Evolutionary conservation across 352 stramenopile species (phyloP).

Genomic region (Phytophthora crassamura): DNA sequence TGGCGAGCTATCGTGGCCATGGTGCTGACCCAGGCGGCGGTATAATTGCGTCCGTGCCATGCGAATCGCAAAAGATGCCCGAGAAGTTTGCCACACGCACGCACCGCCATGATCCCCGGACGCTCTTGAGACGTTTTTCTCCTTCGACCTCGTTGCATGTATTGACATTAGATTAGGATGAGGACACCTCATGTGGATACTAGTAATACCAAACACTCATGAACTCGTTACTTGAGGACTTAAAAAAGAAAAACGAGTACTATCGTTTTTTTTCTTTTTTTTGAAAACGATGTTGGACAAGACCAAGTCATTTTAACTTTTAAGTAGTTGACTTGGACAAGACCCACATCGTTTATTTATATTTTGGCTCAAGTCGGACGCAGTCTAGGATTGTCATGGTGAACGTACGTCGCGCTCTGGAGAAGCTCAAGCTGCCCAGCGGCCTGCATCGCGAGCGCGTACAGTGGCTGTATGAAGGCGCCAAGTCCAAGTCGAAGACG

Average conservation of each 20-base stretch:
- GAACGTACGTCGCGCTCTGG: constrained; percentile 56
- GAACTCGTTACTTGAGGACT: constrained; percentile 3
- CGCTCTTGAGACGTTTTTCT: background rate
- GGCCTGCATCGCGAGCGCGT: constrained; percentile 76
- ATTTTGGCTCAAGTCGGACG: constrained; percentile 14
- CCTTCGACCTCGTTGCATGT: constrained; percentile 28
- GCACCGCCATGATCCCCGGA: background rate
- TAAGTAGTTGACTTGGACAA: no score
- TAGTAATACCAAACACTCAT: constrained; percentile 31
- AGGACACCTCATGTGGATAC: constrained; percentile 36
- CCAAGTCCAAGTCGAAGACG: constrained; percentile 10
- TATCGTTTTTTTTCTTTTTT: no score
- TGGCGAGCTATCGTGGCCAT: background rate
- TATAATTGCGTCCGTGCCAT: constrained; percentile 16
- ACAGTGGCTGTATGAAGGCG: constrained; percentile 78
- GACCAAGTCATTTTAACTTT: no score
- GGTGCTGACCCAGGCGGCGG: constrained; percentile 8
- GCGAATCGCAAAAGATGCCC: constrained; percentile 6
- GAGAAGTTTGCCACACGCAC: background rate
- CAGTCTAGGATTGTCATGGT: constrained; percentile 27
- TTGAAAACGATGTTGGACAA: no score
- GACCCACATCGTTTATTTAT: no score
- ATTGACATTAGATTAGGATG: constrained; percentile 45
- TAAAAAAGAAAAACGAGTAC: no score
- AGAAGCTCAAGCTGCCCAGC: constrained; percentile 59